Percentiles rank a stretch among this genome's conserved stretches.
These are phyloP conservation scores for Tulasnella sp. DNA, from an alignment of 768 basidiomycete species.

Conservation along the genomic window DNA sequence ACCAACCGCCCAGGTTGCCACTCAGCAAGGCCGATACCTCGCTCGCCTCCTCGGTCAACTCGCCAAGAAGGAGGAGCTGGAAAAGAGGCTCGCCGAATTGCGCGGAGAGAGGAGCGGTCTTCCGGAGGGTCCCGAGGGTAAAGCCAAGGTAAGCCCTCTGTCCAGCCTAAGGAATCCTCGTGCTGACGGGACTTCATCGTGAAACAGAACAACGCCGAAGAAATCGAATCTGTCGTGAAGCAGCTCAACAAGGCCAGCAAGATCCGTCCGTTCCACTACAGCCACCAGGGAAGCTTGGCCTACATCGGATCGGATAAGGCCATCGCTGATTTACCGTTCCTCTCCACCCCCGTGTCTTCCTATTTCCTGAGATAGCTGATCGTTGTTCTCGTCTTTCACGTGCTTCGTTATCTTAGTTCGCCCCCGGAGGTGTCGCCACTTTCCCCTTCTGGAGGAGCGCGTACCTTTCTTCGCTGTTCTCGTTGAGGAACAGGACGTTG, in stretches of 20 bases:
- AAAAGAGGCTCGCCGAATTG: constrained; percentile 43
- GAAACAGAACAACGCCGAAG: constrained; percentile 35
- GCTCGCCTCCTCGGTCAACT: constrained; percentile 74
- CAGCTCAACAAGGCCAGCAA: constrained; percentile 65
- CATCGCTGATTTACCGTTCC: constrained; percentile 72
- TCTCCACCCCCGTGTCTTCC: constrained; percentile 37
- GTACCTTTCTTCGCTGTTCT: constrained; percentile 93
- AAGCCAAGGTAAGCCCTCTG: constrained; percentile 41
- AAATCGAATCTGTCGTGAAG: constrained; percentile 56
- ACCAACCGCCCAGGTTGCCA: constrained; percentile 94
- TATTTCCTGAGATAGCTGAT: neutral
- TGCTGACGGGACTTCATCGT: too few species aligned
- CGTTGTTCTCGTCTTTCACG: neutral
- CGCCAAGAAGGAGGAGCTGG: constrained; percentile 65
- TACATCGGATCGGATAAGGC: too few species aligned
- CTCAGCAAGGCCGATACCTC: constrained; percentile 91
- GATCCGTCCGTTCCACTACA: constrained; percentile 87
- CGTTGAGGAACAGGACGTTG: constrained; percentile 84
- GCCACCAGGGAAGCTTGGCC: constrained; percentile 77
- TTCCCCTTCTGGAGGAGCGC: constrained; percentile 86
- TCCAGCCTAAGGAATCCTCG: too few species aligned
- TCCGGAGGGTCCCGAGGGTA: constrained; percentile 34
- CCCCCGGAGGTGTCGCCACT: constrained; percentile 87
- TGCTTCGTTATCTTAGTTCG: constrained; percentile 56
- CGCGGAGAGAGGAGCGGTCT: constrained; percentile 27